These are phyloP conservation scores for Sideroxylon spinosum DNA, from an alignment of 179 eudicot genomes.

Conservation along the genomic window DNA sequence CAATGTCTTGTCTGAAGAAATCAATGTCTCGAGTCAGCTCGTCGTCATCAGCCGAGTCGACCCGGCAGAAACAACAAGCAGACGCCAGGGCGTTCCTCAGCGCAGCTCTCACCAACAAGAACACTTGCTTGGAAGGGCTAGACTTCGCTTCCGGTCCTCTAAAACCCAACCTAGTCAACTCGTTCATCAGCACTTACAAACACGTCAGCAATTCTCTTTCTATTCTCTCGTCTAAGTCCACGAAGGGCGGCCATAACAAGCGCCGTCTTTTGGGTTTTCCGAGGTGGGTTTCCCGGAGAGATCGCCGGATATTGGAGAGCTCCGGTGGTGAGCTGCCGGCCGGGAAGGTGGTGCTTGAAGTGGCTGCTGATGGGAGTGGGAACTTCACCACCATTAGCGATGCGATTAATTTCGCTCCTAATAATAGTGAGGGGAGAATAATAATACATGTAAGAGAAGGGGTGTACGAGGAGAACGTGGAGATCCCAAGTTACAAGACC, in stretches of 20 bases:
- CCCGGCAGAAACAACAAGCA: conserved; percentile 20
- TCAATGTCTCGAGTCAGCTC: conserved; percentile 32
- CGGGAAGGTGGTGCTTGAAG: conserved; percentile 27
- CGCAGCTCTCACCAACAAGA: conserved; percentile 75
- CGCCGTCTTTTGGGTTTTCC: conserved; percentile 27
- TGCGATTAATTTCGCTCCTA: conserved; percentile 73
- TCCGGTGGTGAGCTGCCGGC: conserved; percentile 24
- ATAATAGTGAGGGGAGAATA: conserved; percentile 58
- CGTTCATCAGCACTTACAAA: conserved; percentile 40
- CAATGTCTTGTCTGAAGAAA: conserved; percentile 38
- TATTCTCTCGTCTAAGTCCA: conserved; percentile 30
- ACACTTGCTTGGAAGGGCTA: conserved; percentile 80
- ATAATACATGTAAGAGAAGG: conserved; percentile 61
- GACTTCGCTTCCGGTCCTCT: conserved; percentile 51
- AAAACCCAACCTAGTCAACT: conserved; percentile 40
- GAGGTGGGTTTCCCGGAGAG: conserved; percentile 29
- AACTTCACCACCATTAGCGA: conserved; percentile 65
- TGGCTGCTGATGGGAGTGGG: conserved; percentile 79
- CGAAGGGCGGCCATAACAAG: background rate
- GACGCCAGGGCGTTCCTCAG: conserved; percentile 56
- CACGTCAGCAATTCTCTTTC: conserved; percentile 76
- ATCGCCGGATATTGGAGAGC: conserved; percentile 30
- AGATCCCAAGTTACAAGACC: conserved; percentile 66
- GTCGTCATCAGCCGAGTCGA: background rate
- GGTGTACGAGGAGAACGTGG: conserved; percentile 73